These are phyloP conservation scores for Hyaloscypha finlandica DNA, from an alignment of 495 filamentous ascomycete species.

Conservation along the genomic window DNA sequence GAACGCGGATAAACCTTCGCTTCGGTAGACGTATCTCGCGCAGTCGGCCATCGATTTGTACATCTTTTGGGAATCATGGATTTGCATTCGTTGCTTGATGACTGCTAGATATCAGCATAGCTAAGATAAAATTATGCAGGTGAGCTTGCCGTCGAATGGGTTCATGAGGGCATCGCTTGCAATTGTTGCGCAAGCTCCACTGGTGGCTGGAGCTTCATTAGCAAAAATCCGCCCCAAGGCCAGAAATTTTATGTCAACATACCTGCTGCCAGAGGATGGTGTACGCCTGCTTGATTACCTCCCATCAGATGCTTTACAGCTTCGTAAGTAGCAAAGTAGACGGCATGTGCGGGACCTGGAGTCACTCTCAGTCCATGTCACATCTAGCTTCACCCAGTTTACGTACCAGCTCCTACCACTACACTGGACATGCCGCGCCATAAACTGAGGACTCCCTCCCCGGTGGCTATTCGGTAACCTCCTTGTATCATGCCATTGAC, in stretches of 20 bases:
- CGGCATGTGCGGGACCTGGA: slow-evolving; percentile 90
- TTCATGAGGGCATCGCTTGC: slow-evolving; percentile 99
- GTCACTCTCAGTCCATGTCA: slow-evolving; percentile 30
- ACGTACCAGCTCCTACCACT: slow-evolving; percentile 87
- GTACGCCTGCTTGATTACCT: slow-evolving; percentile 82
- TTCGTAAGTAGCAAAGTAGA: slow-evolving; percentile 98
- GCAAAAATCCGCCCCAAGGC: slow-evolving; percentile 14
- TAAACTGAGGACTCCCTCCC: slow-evolving; percentile 85
- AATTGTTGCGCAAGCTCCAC: slow-evolving; percentile 92
- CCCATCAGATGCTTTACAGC: slow-evolving; percentile 94
- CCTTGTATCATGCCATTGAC: slow-evolving; percentile 93
- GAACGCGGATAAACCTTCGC: slow-evolving; percentile 88
- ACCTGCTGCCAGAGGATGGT: slow-evolving; percentile 94
- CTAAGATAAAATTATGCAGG: neutral
- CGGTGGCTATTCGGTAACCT: slow-evolving; percentile 84
- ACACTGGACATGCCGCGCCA: slow-evolving; percentile 98
- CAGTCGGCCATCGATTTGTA: slow-evolving; percentile 85
- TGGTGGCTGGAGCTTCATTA: slow-evolving; percentile 61
- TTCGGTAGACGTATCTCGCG: slow-evolving; percentile 79
- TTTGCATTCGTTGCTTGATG: slow-evolving; percentile 99
- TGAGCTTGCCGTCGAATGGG: slow-evolving; percentile 88
- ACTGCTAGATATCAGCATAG: slow-evolving; percentile 55
- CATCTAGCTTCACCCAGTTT: slow-evolving; percentile 6
- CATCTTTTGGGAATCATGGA: slow-evolving; percentile 82
- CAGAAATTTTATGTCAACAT: slow-evolving; percentile 16